A percentile compares a stretch with the other conserved stretches of the same genome.
These are phyloP conservation scores for Porphyrellus sp. DNA, from an alignment of 1,284 basidiomycete genomes.

Conservation along the genomic window DNA sequence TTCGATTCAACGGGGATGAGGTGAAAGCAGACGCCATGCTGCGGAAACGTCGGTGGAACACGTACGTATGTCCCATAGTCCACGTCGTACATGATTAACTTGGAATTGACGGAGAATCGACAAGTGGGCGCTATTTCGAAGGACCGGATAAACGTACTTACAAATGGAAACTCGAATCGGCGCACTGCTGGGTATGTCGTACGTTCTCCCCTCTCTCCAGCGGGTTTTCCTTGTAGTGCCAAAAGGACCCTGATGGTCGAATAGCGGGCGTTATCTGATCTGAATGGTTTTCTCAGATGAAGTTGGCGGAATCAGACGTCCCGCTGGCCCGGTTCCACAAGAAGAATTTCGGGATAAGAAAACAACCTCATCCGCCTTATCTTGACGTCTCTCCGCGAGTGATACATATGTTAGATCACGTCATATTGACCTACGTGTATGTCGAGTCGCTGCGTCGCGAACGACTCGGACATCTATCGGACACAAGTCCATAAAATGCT, in stretches of 20 bases:
- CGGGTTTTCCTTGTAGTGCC: background rate
- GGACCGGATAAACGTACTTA: slow-evolving; percentile 29
- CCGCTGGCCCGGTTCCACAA: slow-evolving; percentile 23
- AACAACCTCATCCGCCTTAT: slow-evolving; percentile 24
- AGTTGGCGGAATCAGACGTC: slow-evolving; percentile 13
- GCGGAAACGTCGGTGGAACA: slow-evolving; percentile 25
- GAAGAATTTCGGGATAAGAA: slow-evolving; percentile 27
- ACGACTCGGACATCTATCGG: slow-evolving; percentile 16
- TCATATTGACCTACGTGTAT: slow-evolving; percentile 28
- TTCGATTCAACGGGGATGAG: slow-evolving; percentile 26
- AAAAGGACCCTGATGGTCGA: background rate
- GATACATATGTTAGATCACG: slow-evolving; percentile 24
- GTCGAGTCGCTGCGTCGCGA: slow-evolving; percentile 26
- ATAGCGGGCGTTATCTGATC: background rate
- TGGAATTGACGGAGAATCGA: background rate
- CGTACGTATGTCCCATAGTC: slow-evolving; percentile 11
- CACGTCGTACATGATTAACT: background rate
- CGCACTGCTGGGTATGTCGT: slow-evolving; percentile 25
- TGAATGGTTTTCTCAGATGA: slow-evolving; percentile 19
- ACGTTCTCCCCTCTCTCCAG: background rate
- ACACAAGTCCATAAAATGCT: background rate
- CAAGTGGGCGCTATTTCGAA: slow-evolving; percentile 29
- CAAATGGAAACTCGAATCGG: slow-evolving; percentile 30
- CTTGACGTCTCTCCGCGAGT: slow-evolving; percentile 20
- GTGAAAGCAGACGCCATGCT: slow-evolving; percentile 23